phyloP scores from a whole-genome alignment of 2,329 filamentous ascomycete genomes.

The Tolypocladium guangdongense region DNA sequence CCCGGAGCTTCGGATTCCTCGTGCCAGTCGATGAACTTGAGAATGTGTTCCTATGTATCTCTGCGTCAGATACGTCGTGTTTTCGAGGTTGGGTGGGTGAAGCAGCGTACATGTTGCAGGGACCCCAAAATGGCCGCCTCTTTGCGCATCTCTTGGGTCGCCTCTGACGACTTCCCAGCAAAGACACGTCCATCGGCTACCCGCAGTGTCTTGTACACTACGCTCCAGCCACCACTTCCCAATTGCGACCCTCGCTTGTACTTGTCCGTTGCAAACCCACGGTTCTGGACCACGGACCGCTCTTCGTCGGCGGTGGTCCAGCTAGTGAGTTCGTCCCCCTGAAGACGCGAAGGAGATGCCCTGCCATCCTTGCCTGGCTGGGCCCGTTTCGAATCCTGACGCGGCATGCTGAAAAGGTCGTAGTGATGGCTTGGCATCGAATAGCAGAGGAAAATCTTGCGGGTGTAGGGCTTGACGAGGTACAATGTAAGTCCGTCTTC shows the following conservation, averaged over 20 bases:
- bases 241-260: conserved; percentile 14
- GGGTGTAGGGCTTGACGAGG: not conserved
- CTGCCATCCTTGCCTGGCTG: not conserved
- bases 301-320: conserved; percentile 13
- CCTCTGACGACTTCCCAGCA: conserved; percentile 17
- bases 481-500: not conserved
- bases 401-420: not conserved
- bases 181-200: conserved; percentile 12
- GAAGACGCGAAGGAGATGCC: not conserved
- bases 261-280: conserved; percentile 5
- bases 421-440: not conserved
- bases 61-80: not conserved
- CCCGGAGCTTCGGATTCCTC: conserved; percentile 8
- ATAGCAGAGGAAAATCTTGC: not conserved
- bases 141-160: conserved; percentile 9
- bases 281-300: conserved; percentile 4
- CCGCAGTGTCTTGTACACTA: conserved; percentile 17
- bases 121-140: conserved; percentile 13
- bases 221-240: conserved; percentile 16
- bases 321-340: not conserved
- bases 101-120: conserved; percentile 14
- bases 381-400: not conserved
- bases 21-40: conserved; percentile 16
- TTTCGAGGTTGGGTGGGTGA: not conserved
- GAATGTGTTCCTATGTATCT: conserved; percentile 13